Percentiles rank a stretch among this genome's conserved stretches.
These are phyloP conservation scores for Phymatotrichopsis omnivora DNA, from an alignment of 2,329 filamentous ascomycete genomes.

Conservation along the genomic window DNA sequence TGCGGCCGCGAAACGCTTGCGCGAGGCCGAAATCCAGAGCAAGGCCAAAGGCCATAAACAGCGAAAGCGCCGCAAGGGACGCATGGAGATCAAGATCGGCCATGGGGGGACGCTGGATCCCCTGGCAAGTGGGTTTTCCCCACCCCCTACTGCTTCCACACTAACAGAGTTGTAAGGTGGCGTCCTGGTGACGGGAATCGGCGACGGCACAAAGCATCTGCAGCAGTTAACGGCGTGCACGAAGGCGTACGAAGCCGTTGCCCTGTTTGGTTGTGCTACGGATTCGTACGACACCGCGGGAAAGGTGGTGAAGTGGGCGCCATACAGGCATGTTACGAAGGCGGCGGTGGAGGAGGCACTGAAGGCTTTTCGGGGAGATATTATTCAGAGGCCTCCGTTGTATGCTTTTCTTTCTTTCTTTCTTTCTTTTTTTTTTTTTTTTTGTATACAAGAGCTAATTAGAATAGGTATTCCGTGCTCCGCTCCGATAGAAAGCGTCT, in stretches of 20 bases:
- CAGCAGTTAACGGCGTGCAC: slow-evolving; percentile 73
- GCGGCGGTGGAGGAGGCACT: slow-evolving; percentile 69
- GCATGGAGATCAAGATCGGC: slow-evolving; percentile 76
- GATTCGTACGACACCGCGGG: slow-evolving; percentile 86
- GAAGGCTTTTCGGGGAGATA: slow-evolving; percentile 64
- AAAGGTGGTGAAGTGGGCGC: slow-evolving; percentile 64
- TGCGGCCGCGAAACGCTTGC: slow-evolving; percentile 48
- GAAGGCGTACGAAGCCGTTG: slow-evolving; percentile 82
- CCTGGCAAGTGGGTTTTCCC: slow-evolving; percentile 50
- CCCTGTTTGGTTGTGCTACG: slow-evolving; percentile 84
- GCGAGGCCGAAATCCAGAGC: slow-evolving; percentile 47
- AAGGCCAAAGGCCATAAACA: slow-evolving; percentile 45
- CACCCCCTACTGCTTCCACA: neutral
- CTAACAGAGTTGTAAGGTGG: slow-evolving; percentile 42
- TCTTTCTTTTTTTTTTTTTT: neutral
- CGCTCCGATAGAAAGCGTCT: slow-evolving; percentile 89
- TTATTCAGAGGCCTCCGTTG: slow-evolving; percentile 81
- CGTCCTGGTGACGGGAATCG: slow-evolving; percentile 79
- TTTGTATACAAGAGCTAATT: neutral
- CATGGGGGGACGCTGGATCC: slow-evolving; percentile 95
- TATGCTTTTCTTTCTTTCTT: slow-evolving; percentile 8
- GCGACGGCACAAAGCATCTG: slow-evolving; percentile 75
- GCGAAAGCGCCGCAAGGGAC: slow-evolving; percentile 45
- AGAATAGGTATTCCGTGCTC: slow-evolving; percentile 63
- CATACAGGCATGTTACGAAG: slow-evolving; percentile 71